Percentiles rank a stretch among this genome's conserved stretches.
These are phyloP conservation scores for Amyloporia xantha DNA, from an alignment of 768 basidiomycete species.

Conservation along the genomic window DNA sequence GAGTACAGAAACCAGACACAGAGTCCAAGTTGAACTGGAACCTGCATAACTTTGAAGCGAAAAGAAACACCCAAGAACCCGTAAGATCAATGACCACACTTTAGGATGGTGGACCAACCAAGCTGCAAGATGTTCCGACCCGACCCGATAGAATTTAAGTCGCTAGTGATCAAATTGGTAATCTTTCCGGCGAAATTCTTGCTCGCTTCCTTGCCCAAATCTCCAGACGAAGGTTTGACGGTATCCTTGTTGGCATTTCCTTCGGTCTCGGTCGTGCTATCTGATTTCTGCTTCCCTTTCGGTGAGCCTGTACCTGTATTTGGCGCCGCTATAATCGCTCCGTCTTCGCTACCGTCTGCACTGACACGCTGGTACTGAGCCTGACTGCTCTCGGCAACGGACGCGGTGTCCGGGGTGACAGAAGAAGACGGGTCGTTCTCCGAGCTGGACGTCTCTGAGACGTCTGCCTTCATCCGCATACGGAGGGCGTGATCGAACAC, in stretches of 20 bases:
- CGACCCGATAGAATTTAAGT: conserved; percentile 31
- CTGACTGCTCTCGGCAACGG: conserved; percentile 11
- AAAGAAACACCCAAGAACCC: not conserved
- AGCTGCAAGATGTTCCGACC: conserved; percentile 21
- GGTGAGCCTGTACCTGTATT: conserved; percentile 4
- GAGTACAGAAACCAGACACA: conserved; percentile 23
- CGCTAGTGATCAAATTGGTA: conserved; percentile 70
- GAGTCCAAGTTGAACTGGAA: conserved; percentile 7
- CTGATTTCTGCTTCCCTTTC: conserved; percentile 21
- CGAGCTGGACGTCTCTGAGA: conserved; percentile 12
- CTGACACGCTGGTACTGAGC: not conserved
- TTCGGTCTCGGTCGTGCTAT: conserved; percentile 16
- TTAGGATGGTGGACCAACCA: conserved; percentile 2
- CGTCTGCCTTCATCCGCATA: conserved; percentile 51
- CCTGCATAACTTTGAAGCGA: conserved; percentile 1
- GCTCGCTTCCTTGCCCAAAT: no score
- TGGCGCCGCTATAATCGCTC: conserved; percentile 6
- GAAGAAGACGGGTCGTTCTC: conserved; percentile 20
- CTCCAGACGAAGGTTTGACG: no score
- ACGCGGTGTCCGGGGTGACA: conserved; percentile 21
- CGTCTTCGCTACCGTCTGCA: not conserved
- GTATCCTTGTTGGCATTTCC: conserved; percentile 25
- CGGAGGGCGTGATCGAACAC: conserved; percentile 54
- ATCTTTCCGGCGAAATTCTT: conserved; percentile 58
- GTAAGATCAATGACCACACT: not conserved